Percentiles rank a stretch among this genome's conserved stretches.
These are phyloP conservation scores for Podaxis pistillaris DNA, from an alignment of 768 basidiomycete species.

Conservation along the genomic window DNA sequence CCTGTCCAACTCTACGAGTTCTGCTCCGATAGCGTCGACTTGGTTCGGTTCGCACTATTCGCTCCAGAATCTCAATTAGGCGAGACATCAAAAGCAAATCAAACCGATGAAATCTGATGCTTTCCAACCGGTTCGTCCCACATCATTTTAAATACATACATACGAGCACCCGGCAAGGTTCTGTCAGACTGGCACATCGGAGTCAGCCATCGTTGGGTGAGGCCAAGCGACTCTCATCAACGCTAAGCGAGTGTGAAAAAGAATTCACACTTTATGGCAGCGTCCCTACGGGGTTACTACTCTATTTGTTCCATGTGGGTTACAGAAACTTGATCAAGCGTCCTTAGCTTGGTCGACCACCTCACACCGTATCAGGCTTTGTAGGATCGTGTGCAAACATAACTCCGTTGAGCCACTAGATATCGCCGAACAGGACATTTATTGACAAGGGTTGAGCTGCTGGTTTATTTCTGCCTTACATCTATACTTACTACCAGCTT, in stretches of 20 bases:
- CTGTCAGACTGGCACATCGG: neutral
- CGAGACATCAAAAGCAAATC: neutral
- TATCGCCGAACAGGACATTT: conserved; percentile 22
- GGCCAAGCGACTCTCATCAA: conserved; percentile 6
- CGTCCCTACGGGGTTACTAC: conserved; percentile 2
- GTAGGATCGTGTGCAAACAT: neutral
- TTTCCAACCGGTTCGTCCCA: conserved; percentile 15
- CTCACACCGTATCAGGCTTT: neutral
- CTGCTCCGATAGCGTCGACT: neutral
- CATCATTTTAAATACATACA: conserved; percentile 17
- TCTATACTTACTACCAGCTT: conserved; percentile 19
- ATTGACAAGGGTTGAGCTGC: conserved; percentile 30
- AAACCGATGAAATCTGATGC: conserved; percentile 15
- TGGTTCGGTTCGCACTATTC: neutral
- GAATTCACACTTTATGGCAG: conserved; percentile 4
- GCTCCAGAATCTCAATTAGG: neutral
- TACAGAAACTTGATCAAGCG: neutral
- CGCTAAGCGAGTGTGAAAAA: conserved; percentile 12
- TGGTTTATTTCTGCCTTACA: conserved; percentile 29
- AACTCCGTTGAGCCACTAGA: conserved; percentile 11
- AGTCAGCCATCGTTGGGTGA: neutral
- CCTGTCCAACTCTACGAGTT: neutral
- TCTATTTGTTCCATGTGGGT: conserved; percentile 9
- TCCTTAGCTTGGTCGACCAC: neutral
- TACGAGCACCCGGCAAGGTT: conserved; percentile 14